Conservation (phyloP, 345 rosid species). For the Lumnitzera racemosa region DNA sequence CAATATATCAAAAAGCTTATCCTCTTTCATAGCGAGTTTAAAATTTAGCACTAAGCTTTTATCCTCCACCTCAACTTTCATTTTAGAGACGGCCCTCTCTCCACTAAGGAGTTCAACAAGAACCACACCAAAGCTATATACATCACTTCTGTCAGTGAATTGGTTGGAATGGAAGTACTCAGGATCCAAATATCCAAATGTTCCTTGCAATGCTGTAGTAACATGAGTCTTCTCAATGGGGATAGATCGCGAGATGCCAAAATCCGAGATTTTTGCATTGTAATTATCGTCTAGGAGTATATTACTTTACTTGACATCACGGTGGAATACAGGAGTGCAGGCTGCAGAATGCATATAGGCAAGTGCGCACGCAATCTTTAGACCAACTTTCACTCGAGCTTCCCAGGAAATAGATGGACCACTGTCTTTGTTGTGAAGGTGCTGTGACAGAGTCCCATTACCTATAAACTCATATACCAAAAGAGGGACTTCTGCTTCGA, state of each 20-base stretch:
- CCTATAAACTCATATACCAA: conserved; percentile 16
- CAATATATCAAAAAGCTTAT: too few species aligned
- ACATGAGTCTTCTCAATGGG: conserved; percentile 12
- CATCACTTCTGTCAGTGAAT: conserved; percentile 13
- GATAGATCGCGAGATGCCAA: conserved; percentile 12
- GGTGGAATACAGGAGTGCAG: conserved; percentile 12
- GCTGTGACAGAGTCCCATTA: conserved; percentile 16
- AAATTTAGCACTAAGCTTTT: too few species aligned
- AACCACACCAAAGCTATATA: conserved; percentile 16
- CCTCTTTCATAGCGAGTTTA: too few species aligned
- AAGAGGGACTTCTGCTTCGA: conserved; percentile 11
- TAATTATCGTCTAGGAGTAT: conserved; percentile 15
- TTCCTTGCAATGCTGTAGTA: conserved; percentile 16
- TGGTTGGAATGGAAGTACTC: conserved; percentile 16
- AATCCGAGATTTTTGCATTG: conserved; percentile 14
- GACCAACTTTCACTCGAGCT: conserved; percentile 6
- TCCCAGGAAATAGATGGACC: conserved; percentile 11
- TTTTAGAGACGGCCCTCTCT: conserved; percentile 12
- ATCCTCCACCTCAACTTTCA: conserved; percentile 1
- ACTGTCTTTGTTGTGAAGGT: conserved; percentile 6
- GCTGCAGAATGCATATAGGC: conserved; percentile 15
- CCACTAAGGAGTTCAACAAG: conserved; percentile 11
- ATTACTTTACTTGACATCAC: conserved; percentile 16
- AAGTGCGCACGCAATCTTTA: conserved; percentile 17
- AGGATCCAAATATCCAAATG: conserved; percentile 18